A percentile compares a stretch with the other conserved stretches of the same genome.
Evolutionary conservation across 345 rosid species (phyloP).

Genomic region (Eucalyptus microcorys): DNA sequence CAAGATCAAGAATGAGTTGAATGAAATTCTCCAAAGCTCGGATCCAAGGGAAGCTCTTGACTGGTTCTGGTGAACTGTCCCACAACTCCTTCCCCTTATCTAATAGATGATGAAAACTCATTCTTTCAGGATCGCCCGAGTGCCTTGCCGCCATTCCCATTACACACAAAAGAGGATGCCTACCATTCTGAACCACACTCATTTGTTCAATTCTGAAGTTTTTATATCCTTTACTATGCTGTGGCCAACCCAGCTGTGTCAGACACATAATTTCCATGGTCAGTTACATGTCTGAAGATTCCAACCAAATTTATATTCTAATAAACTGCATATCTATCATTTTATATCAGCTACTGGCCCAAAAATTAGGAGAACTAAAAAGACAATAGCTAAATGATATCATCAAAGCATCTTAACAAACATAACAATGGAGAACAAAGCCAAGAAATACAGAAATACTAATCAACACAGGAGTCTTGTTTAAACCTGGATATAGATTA

Average conservation of each 20-base stretch:
- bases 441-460: not conserved
- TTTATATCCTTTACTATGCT: not conserved
- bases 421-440: not conserved
- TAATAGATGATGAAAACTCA: conserved; percentile 23
- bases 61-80: conserved; percentile 57
- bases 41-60: conserved; percentile 82
- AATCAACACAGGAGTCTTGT: not conserved
- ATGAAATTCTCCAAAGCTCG: conserved; percentile 54
- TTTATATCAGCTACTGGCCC: not conserved
- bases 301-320: not conserved
- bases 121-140: conserved; percentile 46
- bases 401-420: not conserved
- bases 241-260: conserved; percentile 10
- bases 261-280: not conserved
- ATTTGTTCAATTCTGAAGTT: conserved; percentile 1
- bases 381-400: not conserved
- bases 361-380: not conserved
- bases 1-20: conserved; percentile 65
- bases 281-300: not conserved
- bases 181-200: conserved; percentile 2
- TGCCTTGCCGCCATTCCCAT: conserved; percentile 52
- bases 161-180: conserved; percentile 22
- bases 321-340: not conserved
- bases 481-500: not conserved
- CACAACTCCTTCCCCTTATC: conserved; percentile 42